Conservation (phyloP, 2,329 filamentous ascomycete species). For the Pseudocercospora fuligena region DNA sequence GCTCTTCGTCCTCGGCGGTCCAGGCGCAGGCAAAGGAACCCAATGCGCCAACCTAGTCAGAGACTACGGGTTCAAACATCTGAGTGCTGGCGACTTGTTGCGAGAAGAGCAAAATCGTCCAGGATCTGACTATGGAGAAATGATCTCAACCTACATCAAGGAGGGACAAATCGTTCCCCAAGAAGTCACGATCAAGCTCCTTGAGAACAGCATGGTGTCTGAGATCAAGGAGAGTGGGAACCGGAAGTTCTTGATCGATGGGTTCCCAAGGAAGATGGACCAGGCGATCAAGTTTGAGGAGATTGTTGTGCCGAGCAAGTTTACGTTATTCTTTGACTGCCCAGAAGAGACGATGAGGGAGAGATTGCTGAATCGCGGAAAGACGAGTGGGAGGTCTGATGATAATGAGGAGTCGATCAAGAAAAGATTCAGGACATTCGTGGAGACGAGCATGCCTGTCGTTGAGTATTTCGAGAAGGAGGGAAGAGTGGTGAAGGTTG, state of each 20-base stretch:
- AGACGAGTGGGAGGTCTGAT: constrained; percentile 88
- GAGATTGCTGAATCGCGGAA: constrained; percentile 82
- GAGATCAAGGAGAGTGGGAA: constrained; percentile 64
- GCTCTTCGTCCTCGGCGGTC: constrained; percentile 93
- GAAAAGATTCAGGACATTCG: constrained; percentile 93
- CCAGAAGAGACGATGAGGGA: constrained; percentile 86
- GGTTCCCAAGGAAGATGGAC: constrained; percentile 96
- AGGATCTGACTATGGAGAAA: constrained; percentile 84
- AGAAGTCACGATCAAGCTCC: constrained; percentile 91
- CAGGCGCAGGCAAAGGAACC: constrained; percentile 94
- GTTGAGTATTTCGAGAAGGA: constrained; percentile 81
- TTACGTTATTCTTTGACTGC: constrained; percentile 94
- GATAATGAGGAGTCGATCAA: constrained; percentile 95
- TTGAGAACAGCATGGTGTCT: constrained; percentile 89
- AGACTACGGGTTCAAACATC: constrained; percentile 88
- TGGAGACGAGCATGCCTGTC: constrained; percentile 97
- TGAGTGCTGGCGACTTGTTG: constrained; percentile 90
- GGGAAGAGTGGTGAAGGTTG: constrained; percentile 78
- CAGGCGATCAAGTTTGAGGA: constrained; percentile 94
- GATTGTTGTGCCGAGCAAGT: constrained; percentile 78
- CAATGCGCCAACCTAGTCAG: constrained; percentile 88
- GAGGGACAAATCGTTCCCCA: constrained; percentile 97
- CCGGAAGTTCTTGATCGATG: constrained; percentile 75
- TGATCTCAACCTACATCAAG: constrained; percentile 93
- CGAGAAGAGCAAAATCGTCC: constrained; percentile 89